Evolutionary conservation across 2,329 filamentous ascomycete species (phyloP).

Genomic region (Zasmidium cellare): DNA sequence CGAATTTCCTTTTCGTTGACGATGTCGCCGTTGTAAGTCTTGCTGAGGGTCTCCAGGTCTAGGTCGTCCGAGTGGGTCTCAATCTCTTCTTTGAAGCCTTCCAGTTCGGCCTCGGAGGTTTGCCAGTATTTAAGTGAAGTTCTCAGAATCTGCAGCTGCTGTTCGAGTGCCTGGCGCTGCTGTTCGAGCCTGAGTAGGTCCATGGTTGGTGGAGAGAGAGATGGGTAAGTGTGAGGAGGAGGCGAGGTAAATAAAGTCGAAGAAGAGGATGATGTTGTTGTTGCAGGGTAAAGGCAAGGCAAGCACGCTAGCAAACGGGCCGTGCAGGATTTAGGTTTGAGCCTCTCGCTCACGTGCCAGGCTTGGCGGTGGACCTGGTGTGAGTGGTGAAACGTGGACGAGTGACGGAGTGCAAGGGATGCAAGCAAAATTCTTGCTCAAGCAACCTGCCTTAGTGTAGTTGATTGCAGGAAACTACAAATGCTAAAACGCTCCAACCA

Average conservation of each 20-base stretch:
- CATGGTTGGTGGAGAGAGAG: conserved; percentile 44
- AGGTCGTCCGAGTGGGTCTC: conserved; percentile 38
- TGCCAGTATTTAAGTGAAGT: conserved; percentile 84
- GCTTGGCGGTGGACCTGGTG: neutral
- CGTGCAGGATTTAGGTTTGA: neutral
- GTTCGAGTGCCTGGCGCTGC: conserved; percentile 73
- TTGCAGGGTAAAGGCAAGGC: neutral
- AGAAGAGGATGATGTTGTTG: neutral
- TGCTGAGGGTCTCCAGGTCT: conserved; percentile 47
- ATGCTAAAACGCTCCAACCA: neutral
- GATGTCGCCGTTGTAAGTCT: conserved; percentile 63
- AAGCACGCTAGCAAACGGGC: neutral
- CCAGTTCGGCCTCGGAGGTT: conserved; percentile 88
- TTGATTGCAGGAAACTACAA: neutral
- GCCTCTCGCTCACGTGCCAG: neutral
- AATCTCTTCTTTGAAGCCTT: conserved; percentile 82
- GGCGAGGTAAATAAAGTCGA: neutral
- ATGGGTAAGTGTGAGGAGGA: neutral
- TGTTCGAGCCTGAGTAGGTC: conserved; percentile 68
- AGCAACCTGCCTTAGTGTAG: neutral
- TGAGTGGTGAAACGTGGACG: neutral
- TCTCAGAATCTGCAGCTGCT: conserved; percentile 70
- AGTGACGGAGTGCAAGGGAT: neutral
- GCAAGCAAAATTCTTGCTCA: neutral
- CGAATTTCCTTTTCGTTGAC: conserved; percentile 62